phyloP scores from a whole-genome alignment of 805 yeast genomes.

The Saccharomyces eubayanus region DNA sequence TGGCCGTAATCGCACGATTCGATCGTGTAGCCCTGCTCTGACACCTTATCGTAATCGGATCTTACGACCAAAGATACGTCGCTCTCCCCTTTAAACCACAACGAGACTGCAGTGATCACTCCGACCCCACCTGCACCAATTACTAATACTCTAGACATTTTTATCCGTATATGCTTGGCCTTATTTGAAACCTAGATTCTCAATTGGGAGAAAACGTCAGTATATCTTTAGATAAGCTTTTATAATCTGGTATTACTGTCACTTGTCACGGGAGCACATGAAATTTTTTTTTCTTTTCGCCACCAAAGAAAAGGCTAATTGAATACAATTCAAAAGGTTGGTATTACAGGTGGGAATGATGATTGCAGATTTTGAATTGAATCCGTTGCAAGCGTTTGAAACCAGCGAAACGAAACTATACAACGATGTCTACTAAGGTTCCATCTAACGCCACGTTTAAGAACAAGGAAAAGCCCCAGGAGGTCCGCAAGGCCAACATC shows the following conservation, averaged over 20 bases:
- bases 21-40: constrained; percentile 47
- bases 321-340: background rate
- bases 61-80: constrained; percentile 57
- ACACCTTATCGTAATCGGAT: constrained; percentile 51
- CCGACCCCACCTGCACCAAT: constrained; percentile 89
- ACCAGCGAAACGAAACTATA: background rate
- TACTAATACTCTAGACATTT: constrained; percentile 39
- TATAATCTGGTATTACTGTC: background rate
- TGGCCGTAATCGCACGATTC: constrained; percentile 57
- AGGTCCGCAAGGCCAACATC: constrained; percentile 81
- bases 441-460: constrained; percentile 83
- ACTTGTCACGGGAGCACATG: background rate
- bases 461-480: constrained; percentile 91
- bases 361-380: background rate
- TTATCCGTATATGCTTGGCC: background rate
- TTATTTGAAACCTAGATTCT: background rate
- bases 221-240: background rate
- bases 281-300: background rate
- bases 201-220: background rate
- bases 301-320: background rate
- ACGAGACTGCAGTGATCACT: constrained; percentile 59
- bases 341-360: background rate
- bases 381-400: background rate
- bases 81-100: constrained; percentile 40
- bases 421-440: constrained; percentile 20